Evolutionary conservation across 495 filamentous ascomycete genomes (phyloP).

Genomic region (Chaetomium tenue): DNA sequence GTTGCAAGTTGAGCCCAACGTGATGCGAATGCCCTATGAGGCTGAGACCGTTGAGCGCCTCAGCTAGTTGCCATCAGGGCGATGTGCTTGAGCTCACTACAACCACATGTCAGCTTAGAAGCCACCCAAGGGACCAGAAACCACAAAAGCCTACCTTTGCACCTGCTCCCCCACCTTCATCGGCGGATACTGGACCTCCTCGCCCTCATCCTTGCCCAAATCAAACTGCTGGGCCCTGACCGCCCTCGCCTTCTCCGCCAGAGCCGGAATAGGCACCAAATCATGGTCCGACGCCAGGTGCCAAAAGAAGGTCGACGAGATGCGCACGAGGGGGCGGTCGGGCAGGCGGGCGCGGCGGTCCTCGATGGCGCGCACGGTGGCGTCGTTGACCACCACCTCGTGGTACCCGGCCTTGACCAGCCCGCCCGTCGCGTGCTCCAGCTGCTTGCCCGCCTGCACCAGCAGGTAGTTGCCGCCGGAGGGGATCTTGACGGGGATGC

Average conservation of each 20-base stretch:
- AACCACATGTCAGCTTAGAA: slow-evolving; percentile 1
- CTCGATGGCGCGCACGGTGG: slow-evolving; percentile 41
- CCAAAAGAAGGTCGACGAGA: slow-evolving; percentile 54
- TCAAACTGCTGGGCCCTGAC: slow-evolving; percentile 44
- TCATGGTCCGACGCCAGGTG: slow-evolving; percentile 50
- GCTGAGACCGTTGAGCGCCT: background rate
- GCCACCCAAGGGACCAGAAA: background rate
- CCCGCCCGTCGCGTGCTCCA: slow-evolving; percentile 52
- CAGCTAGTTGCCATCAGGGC: slow-evolving; percentile 40
- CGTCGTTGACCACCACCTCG: slow-evolving; percentile 53
- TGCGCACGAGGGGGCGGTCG: slow-evolving; percentile 46
- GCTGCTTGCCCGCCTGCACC: slow-evolving; percentile 55
- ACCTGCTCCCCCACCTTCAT: slow-evolving; percentile 53
- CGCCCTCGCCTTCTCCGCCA: slow-evolving; percentile 38
- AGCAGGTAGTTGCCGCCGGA: slow-evolving; percentile 45
- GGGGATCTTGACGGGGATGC: slow-evolving; percentile 52
- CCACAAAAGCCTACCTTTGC: slow-evolving; percentile 42
- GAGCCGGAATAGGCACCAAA: slow-evolving; percentile 41
- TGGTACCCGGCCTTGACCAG: slow-evolving; percentile 55
- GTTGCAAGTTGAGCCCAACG: background rate
- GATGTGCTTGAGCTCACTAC: slow-evolving; percentile 45
- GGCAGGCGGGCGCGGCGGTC: slow-evolving; percentile 36
- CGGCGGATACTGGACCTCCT: slow-evolving; percentile 40
- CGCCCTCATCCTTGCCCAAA: slow-evolving; percentile 48
- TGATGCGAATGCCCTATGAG: background rate